Conservation (phyloP, 495 filamentous ascomycete genomes). For the Xylaria cubensis region DNA sequence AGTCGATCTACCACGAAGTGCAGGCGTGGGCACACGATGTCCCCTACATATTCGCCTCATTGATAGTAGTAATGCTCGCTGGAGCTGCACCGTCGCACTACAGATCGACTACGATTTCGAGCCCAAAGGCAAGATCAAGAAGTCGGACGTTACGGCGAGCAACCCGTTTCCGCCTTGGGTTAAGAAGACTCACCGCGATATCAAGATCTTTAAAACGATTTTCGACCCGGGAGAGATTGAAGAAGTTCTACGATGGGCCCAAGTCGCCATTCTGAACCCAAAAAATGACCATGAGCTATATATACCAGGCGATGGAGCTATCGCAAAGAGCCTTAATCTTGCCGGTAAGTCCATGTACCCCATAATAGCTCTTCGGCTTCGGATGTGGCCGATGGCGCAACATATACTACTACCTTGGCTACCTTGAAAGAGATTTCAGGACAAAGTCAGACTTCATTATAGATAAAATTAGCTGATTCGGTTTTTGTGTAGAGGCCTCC, state of each 20-base stretch:
- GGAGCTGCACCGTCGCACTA: slow-evolving; percentile 68
- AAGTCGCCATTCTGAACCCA: slow-evolving; percentile 75
- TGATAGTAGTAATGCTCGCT: slow-evolving; percentile 50
- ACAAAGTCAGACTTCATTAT: not conserved
- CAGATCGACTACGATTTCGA: slow-evolving; percentile 62
- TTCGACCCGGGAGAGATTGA: slow-evolving; percentile 57
- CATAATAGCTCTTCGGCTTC: not conserved
- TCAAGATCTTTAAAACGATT: slow-evolving; percentile 53
- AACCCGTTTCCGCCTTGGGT: slow-evolving; percentile 58
- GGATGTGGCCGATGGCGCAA: not conserved
- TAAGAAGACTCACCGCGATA: slow-evolving; percentile 35
- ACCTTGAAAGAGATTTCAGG: too few relatives aligned
- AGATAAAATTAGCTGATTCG: not conserved
- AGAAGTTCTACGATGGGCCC: slow-evolving; percentile 68
- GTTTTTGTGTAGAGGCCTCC: slow-evolving; percentile 36
- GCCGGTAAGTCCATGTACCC: slow-evolving; percentile 30
- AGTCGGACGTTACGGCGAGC: slow-evolving; percentile 46
- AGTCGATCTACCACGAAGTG: slow-evolving; percentile 73
- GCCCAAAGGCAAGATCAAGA: slow-evolving; percentile 38
- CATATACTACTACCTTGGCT: too few relatives aligned
- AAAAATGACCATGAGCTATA: slow-evolving; percentile 50
- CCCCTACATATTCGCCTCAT: slow-evolving; percentile 77
- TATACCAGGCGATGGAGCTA: slow-evolving; percentile 52
- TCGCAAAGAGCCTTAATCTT: slow-evolving; percentile 37
- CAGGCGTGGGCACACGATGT: slow-evolving; percentile 77